phyloP scores from a whole-genome alignment of 108 stramenopile species.

The Cyclotella choctawhatcheeana region DNA sequence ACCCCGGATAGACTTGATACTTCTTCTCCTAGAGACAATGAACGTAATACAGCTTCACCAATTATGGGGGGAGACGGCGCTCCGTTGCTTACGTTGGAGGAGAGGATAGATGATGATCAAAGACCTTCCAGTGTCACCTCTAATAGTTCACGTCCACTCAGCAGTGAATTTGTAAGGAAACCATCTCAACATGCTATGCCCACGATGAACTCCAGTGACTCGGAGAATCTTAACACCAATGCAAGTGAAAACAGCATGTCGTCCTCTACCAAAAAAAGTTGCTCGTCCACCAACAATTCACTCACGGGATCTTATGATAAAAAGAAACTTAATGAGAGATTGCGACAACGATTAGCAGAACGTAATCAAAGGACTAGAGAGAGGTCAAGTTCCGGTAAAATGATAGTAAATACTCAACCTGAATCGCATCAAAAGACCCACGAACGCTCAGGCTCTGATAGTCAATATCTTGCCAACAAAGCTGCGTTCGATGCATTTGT shows the following conservation, averaged over 20 bases:
- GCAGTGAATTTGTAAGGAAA: neutral
- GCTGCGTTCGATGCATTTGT: neutral
- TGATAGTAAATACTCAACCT: neutral
- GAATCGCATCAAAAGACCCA: neutral
- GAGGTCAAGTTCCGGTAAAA: neutral
- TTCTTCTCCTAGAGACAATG: neutral
- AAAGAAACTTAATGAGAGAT: constrained; percentile 23
- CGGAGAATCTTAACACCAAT: neutral
- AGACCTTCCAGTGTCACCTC: too few relatives aligned
- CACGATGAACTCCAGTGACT: neutral
- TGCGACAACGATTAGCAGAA: constrained; percentile 26
- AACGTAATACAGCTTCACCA: neutral
- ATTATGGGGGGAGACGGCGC: neutral
- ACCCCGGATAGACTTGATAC: neutral
- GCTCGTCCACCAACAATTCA: neutral
- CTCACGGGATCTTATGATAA: constrained; percentile 4
- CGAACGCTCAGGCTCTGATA: neutral
- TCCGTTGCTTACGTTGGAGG: neutral
- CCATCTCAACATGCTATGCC: neutral
- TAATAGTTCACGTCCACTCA: neutral
- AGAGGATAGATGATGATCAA: neutral
- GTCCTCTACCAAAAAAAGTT: neutral
- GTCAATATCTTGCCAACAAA: neutral
- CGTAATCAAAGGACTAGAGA: constrained; percentile 6
- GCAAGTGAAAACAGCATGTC: constrained; percentile 1